These are phyloP conservation scores for Hymenoscyphus scutula DNA, from an alignment of 2,329 filamentous ascomycete species.

Conservation along the genomic window DNA sequence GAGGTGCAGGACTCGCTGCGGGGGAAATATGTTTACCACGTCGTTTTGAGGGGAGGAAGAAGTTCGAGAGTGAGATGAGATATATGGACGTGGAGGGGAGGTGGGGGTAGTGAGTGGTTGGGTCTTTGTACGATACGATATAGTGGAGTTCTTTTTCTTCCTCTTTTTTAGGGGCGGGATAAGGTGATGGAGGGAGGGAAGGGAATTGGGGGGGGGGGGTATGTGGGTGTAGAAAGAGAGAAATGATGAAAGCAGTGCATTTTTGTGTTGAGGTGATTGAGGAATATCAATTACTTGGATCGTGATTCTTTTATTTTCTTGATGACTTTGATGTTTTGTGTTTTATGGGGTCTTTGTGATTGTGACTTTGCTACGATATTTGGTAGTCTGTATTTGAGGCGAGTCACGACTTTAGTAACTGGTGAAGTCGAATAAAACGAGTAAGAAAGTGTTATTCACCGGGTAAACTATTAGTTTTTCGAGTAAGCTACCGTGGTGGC, in stretches of 20 bases:
- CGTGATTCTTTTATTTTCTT: too few species aligned
- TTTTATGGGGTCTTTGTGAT: too few species aligned
- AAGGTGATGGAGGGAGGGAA: not conserved
- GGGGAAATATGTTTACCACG: not conserved
- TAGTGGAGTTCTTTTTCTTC: not conserved
- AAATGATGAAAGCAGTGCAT: not conserved
- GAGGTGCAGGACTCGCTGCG: not conserved
- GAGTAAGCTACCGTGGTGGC: too few species aligned
- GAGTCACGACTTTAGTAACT: too few species aligned
- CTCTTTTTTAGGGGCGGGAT: not conserved
- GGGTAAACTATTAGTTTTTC: too few species aligned
- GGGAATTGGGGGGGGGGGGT: not conserved
- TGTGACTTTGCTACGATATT: too few species aligned
- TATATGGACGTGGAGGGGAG: not conserved
- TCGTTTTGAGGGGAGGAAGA: not conserved
- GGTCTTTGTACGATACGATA: conserved; percentile 1
- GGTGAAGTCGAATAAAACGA: too few species aligned
- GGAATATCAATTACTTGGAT: too few species aligned
- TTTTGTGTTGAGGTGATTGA: not conserved
- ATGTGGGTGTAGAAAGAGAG: not conserved
- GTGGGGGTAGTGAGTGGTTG: not conserved
- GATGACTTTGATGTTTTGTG: too few species aligned
- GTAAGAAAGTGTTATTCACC: too few species aligned
- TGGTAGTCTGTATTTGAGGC: too few species aligned
- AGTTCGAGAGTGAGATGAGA: not conserved